Evolutionary conservation across 106 monocot genomes (phyloP), one percentile per base, ranked within the genome.

Genomic region (Acorus calamus): DNA sequence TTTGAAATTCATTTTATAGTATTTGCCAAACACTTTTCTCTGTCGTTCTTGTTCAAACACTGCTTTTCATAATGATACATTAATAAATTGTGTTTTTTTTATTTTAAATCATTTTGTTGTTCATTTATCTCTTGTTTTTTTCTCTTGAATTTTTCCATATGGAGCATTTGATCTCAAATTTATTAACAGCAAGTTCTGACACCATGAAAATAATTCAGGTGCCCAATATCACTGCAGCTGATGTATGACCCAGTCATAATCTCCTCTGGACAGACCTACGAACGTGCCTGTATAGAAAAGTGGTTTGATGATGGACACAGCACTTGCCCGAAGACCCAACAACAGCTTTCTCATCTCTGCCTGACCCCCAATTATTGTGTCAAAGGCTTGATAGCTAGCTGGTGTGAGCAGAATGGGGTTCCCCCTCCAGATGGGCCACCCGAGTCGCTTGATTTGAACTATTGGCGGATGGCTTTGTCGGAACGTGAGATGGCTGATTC

Each of bases 221-320:
- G 91, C 66, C 85, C 98, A 2, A 88, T 92, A 53, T 92, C 98
- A 41, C 68, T 88, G 58, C 96, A 96, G 60, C 78, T 96, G 6
- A 96, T 96, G 96, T 88, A 84, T 70, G 96, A 96, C 58, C 96
- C 96, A 2, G 96, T 96, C 5, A 96, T 96, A 28, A 77, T 96
- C 66, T 82, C 96, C 44, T 96, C 96, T 11, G 96, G 96, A 8
- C 96, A 96, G 50, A 91, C 91, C 11, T 96, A 88, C 65, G 96
- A 96, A 44, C 79, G 91, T 5, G 67, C 63, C 6, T 96, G 91
- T 66, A 96, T 96, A 52, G 91, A 96, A 63, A 91, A 96, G 76
- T 96, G 96, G 96, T 81, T 96, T 55, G 80, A 75, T 69, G 91
- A 91, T 66, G 96, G 96, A 8, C 96, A 91, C 68, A 71, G 59